Evolutionary conservation across 2,329 filamentous ascomycete species (phyloP).

Genomic region (Biscogniauxia marginata): DNA sequence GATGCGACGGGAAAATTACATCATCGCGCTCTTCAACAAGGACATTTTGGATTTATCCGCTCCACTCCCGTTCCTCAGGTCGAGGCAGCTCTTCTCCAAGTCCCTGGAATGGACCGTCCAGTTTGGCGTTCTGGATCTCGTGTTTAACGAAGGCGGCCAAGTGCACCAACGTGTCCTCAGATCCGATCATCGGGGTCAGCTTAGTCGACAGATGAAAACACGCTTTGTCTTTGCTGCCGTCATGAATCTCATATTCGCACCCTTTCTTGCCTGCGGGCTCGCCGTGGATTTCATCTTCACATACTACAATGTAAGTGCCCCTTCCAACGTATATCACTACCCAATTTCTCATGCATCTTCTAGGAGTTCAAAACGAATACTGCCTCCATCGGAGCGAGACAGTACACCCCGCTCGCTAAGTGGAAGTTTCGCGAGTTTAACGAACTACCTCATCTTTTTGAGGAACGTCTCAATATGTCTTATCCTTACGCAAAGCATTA

Average conservation of each 20-base stretch:
- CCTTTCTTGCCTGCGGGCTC: slow-evolving; percentile 83
- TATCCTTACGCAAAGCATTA: slow-evolving; percentile 91
- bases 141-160: slow-evolving; percentile 87
- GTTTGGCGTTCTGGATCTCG: slow-evolving; percentile 86
- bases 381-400: slow-evolving; percentile 78
- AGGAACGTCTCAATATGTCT: slow-evolving; percentile 88
- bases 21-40: slow-evolving; percentile 97
- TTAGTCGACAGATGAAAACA: slow-evolving; percentile 75
- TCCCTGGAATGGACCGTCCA: slow-evolving; percentile 91
- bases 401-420: slow-evolving; percentile 89
- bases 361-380: slow-evolving; percentile 95
- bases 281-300: slow-evolving; percentile 89
- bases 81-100: slow-evolving; percentile 80
- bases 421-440: slow-evolving; percentile 99
- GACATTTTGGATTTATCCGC: slow-evolving; percentile 86
- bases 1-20: slow-evolving; percentile 95
- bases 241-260: slow-evolving; percentile 82
- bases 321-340: neutral
- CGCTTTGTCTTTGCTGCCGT: slow-evolving; percentile 81
- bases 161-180: slow-evolving; percentile 84
- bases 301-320: slow-evolving; percentile 75
- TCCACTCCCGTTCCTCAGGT: slow-evolving; percentile 77
- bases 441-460: slow-evolving; percentile 88
- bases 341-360: slow-evolving; percentile 16
- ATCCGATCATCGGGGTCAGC: slow-evolving; percentile 71